Percentiles rank a stretch among this genome's conserved stretches.
These are phyloP conservation scores for Ceratocystis colombiana DNA, from an alignment of 2,329 filamentous ascomycete genomes.

Conservation along the genomic window DNA sequence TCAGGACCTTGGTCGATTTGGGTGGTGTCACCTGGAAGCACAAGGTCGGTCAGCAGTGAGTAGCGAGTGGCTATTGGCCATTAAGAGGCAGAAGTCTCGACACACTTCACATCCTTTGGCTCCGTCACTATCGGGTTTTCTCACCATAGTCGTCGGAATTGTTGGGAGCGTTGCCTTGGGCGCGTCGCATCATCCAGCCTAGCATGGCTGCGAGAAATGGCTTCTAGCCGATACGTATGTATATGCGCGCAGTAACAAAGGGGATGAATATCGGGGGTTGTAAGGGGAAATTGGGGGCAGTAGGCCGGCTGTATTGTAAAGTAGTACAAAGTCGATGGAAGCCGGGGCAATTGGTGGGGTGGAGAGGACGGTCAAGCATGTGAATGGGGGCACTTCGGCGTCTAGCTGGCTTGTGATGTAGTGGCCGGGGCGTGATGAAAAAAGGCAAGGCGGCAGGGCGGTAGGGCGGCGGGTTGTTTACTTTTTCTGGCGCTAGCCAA, in stretches of 20 bases:
- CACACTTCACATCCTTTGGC: neutral
- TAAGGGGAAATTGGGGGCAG: too few relatives aligned
- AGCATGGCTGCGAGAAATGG: constrained; percentile 37
- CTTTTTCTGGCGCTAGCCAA: neutral
- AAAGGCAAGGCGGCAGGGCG: neutral
- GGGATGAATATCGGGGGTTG: too few relatives aligned
- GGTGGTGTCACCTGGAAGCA: constrained; percentile 33
- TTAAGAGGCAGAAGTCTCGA: too few relatives aligned
- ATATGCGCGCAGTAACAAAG: too few relatives aligned
- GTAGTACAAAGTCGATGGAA: too few relatives aligned
- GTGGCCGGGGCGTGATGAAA: neutral
- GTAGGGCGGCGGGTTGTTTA: neutral
- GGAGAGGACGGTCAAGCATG: too few relatives aligned
- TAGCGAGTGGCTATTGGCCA: neutral
- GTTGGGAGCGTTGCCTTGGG: constrained; percentile 36
- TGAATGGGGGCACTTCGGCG: neutral
- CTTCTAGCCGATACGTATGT: neutral
- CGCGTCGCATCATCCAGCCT: constrained; percentile 49
- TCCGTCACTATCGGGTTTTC: neutral
- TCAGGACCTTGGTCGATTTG: constrained; percentile 48
- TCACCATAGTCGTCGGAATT: constrained; percentile 21
- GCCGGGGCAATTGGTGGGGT: too few relatives aligned
- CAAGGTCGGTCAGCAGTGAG: constrained; percentile 3
- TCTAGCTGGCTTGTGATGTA: neutral
- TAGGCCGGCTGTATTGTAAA: too few relatives aligned